Evolutionary conservation across 129 eudicot species (phyloP).

Genomic region (Saposhnikovia divaricata): DNA sequence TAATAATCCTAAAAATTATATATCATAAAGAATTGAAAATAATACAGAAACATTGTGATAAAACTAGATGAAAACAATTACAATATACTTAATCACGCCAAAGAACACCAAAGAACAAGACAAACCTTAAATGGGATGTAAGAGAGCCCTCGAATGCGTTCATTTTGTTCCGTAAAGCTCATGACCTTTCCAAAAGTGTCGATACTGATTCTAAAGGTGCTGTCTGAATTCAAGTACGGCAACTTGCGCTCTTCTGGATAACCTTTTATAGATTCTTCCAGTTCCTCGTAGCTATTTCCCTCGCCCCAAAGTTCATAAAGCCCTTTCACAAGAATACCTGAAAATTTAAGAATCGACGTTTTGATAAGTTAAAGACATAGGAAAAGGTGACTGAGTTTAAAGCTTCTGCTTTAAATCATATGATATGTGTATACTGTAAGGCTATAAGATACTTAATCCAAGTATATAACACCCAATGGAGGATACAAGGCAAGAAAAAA

Average conservation of each 20-base stretch:
- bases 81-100: constrained; percentile 1
- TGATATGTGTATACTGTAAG: not conserved
- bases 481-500: not conserved
- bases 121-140: constrained; percentile 84
- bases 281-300: constrained; percentile 64
- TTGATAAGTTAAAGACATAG: not conserved
- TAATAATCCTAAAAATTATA: not conserved
- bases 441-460: not conserved
- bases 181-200: constrained; percentile 75
- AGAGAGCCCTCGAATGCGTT: constrained; percentile 47
- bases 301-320: constrained; percentile 99
- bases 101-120: not conserved
- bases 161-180: constrained; percentile 64
- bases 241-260: constrained; percentile 74
- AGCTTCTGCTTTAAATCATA: not conserved
- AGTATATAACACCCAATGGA: not conserved
- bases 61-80: not conserved
- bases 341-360: not conserved
- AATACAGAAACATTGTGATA: not conserved
- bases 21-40: not conserved
- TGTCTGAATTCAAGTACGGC: constrained; percentile 61
- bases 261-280: constrained; percentile 68
- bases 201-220: constrained; percentile 59
- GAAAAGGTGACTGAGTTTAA: not conserved
- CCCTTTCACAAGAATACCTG: constrained; percentile 98